Percentiles rank a stretch among this genome's conserved stretches.
Evolutionary conservation across 108 stramenopile species (phyloP).

Genomic region (Conticribra guillardii): DNA sequence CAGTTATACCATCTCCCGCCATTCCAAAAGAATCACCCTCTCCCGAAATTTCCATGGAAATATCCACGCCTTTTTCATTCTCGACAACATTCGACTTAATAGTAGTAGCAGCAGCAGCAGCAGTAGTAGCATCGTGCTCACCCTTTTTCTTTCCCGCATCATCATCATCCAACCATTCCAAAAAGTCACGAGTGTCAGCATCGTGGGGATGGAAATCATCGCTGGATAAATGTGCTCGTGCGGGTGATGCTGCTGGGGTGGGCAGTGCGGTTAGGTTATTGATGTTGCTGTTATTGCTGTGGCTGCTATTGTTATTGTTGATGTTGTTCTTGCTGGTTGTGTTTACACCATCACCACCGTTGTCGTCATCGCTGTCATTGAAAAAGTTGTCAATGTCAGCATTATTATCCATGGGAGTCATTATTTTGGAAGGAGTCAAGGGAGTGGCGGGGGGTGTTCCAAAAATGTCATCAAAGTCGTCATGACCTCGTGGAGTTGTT

Average conservation of each 20-base stretch:
- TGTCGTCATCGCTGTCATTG: too few species aligned
- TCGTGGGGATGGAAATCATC: conserved; percentile 58
- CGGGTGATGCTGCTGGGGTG: neutral
- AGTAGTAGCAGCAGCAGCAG: neutral
- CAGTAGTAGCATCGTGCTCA: conserved; percentile 5
- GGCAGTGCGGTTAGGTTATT: neutral
- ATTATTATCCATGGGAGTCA: neutral
- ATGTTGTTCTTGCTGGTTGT: too few species aligned
- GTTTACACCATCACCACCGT: too few species aligned
- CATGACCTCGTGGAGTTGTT: neutral
- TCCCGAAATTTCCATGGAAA: conserved; percentile 6
- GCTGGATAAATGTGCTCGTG: conserved; percentile 8
- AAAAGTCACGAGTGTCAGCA: conserved; percentile 71
- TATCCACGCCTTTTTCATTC: neutral
- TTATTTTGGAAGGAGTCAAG: conserved; percentile 2
- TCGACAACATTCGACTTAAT: neutral
- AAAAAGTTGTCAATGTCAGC: too few species aligned
- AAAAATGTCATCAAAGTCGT: conserved; percentile 49
- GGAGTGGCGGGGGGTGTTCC: conserved; percentile 41
- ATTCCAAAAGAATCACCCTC: too few species aligned
- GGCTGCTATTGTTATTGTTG: too few species aligned
- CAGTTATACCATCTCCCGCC: neutral
- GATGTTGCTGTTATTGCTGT: too few species aligned
- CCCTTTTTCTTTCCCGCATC: conserved; percentile 43
- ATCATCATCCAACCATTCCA: conserved; percentile 82